Percentiles rank a stretch among this genome's conserved stretches.
phyloP scores from a whole-genome alignment of 371 early-diverging fungal species.

The Nematocida sp. region DNA sequence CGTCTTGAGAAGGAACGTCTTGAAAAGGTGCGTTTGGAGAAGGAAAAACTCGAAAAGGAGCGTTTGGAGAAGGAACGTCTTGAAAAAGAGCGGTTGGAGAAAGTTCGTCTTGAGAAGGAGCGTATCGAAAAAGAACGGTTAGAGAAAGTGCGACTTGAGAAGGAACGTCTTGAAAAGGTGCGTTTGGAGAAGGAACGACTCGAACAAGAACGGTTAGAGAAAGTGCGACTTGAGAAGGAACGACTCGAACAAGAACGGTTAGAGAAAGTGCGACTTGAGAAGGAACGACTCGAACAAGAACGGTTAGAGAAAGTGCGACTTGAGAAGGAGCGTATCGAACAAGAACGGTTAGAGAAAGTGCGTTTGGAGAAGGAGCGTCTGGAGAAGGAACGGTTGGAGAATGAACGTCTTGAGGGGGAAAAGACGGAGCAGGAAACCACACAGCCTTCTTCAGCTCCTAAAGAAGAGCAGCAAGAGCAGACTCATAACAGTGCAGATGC shows the following conservation, averaged over 20 bases:
- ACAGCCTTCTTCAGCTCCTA: neutral
- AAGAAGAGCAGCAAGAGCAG: neutral
- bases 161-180: neutral
- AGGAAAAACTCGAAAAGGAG: too few species aligned
- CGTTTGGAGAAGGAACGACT: neutral
- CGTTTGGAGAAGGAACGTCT: neutral
- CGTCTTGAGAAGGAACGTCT: neutral
- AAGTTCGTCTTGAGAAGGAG: neutral
- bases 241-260: neutral
- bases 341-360: neutral
- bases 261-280: neutral
- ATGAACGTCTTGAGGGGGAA: neutral
- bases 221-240: neutral
- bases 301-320: neutral
- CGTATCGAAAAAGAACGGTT: neutral
- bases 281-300: neutral
- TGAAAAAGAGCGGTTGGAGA: neutral
- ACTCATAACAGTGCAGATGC: neutral
- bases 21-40: neutral
- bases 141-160: neutral
- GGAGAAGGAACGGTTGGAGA: neutral
- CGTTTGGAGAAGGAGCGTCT: neutral
- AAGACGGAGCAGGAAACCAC: neutral
- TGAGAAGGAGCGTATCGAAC: conserved; percentile 3
- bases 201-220: neutral